Percentiles rank a stretch among this genome's conserved stretches.
Evolutionary conservation across 2,329 filamentous ascomycete genomes (phyloP).

Genomic region (Talaromyces islandicus): DNA sequence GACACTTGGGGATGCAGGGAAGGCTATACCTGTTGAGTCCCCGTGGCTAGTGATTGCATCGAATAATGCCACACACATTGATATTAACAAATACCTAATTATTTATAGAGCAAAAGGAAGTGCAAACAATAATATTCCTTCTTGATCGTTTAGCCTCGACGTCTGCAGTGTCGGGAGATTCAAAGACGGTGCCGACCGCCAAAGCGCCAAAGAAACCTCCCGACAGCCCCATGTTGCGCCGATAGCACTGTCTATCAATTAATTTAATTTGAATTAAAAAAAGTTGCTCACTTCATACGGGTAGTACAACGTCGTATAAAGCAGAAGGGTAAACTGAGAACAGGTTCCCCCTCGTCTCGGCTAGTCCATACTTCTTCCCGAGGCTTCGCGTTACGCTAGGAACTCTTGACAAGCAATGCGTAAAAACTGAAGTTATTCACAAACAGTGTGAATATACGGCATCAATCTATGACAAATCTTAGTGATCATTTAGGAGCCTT

Average conservation of each 20-base stretch:
- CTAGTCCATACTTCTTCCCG: no score
- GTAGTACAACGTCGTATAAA: no score
- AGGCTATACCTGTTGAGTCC: background rate
- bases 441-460: background rate
- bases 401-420: no score
- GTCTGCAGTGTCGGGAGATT: background rate
- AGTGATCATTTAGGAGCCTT: no score
- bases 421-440: background rate
- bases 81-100: background rate
- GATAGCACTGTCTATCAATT: background rate
- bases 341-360: background rate
- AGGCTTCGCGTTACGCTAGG: no score
- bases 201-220: background rate
- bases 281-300: no score
- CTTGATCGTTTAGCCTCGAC: background rate
- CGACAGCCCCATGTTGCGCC: background rate
- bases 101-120: background rate
- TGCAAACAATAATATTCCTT: background rate
- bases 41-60: background rate
- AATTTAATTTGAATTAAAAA: background rate
- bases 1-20: background rate
- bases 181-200: background rate
- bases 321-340: background rate
- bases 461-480: no score
- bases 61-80: background rate